Base-by-base conservation (phyloP, 2,329 filamentous ascomycete species). In the Chalaropsis ovoidea region DNA sequence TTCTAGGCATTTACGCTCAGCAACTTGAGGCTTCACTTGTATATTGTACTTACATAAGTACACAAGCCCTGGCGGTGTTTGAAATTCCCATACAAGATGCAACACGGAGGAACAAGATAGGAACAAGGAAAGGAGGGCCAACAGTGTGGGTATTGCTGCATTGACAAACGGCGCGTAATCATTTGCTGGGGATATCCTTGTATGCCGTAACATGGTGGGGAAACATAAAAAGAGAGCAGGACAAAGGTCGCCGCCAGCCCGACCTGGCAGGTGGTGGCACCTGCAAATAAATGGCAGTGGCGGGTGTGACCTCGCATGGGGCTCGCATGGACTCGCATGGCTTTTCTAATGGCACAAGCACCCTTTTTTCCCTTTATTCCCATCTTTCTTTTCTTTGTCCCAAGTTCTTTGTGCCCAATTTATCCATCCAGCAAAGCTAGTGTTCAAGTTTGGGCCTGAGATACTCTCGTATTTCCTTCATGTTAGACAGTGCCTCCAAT, bases 161-260 rank as follows among this genome's bases (percentile, higher is more conserved):
- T 43, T 35, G 41, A 62, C 42, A 62, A 47, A 19, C 61, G 31
- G 42, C 42, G 19, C 27, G 17, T 62, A 43, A 61, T 22, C 22
- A 10, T 56, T 17, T 15, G n/a, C 24, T n/a, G n/a, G 19, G 60
- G 5, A 31, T 11, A 62, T 62, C 60, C 60, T 56, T 35, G 52
- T n/a, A 31, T 35, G 15, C 15, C 17, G 52, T 35, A 56, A 17
- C 49, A 27, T 27, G 24, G 49, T 3, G 49, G 7, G 49, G 24
- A 31, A 19, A 27, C 1, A 27, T 2, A 24, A 54, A 3, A 31
- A n/a, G 13, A 17, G 2, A 5, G 13, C 13, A n/a, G 3, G 24
- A 17, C 24, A 2, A 31, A 7, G 24, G 24, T 8, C n/a, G n/a
- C n/a, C n/a, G n/a, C n/a, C 52, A 35, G 17, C 3, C 13, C 35